A percentile compares a stretch with the other conserved stretches of the same genome.
These are phyloP conservation scores for Vigna radiata DNA, from an alignment of 306 rosid species.

Conservation along the genomic window DNA sequence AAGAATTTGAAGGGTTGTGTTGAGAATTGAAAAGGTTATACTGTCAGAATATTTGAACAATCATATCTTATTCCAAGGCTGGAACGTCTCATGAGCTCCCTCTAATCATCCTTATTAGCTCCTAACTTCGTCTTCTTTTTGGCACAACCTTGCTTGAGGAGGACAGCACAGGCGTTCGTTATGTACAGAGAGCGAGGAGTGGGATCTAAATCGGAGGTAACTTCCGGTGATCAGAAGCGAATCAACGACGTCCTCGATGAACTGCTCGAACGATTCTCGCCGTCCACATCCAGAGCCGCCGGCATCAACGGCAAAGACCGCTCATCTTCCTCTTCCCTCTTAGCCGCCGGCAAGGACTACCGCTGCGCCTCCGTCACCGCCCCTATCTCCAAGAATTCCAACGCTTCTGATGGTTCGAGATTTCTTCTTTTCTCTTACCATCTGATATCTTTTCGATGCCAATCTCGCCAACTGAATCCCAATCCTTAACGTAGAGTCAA, in stretches of 20 bases:
- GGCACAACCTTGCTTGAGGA: no score
- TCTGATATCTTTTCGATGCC: no score
- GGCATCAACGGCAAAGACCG: slow-evolving; percentile 82
- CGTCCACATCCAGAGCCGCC: slow-evolving; percentile 74
- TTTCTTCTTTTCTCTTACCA: background rate
- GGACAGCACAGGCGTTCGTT: slow-evolving; percentile 28
- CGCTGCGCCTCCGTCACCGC: slow-evolving; percentile 53
- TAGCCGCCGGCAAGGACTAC: slow-evolving; percentile 63
- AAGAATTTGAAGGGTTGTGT: no score
- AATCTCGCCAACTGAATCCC: no score
- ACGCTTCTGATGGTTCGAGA: slow-evolving; percentile 68
- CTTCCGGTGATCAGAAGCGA: slow-evolving; percentile 81
- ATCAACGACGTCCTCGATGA: slow-evolving; percentile 95
- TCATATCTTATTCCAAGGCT: no score
- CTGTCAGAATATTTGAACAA: no score
- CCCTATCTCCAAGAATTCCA: slow-evolving; percentile 52
- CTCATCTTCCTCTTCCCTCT: slow-evolving; percentile 49
- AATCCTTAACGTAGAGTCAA: background rate
- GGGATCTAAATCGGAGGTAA: slow-evolving; percentile 65
- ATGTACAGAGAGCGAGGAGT: slow-evolving; percentile 72
- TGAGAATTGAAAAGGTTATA: no score
- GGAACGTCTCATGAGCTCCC: no score
- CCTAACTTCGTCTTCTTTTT: no score
- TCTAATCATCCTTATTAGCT: no score
- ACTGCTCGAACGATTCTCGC: slow-evolving; percentile 91